phyloP scores from a whole-genome alignment of 805 yeast species.

The Saccharomycopsis babjevae region DNA sequence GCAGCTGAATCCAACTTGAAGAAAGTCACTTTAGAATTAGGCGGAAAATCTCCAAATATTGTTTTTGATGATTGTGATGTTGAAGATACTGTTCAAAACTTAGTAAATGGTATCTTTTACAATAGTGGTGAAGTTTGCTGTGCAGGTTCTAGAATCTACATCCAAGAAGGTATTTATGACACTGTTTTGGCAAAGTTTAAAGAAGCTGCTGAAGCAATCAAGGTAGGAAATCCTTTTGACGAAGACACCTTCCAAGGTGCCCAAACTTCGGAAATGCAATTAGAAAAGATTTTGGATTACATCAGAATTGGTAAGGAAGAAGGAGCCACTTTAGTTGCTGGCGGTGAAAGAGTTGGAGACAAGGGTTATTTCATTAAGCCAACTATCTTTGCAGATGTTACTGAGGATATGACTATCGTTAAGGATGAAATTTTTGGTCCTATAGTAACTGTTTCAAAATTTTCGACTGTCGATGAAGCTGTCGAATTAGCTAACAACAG shows the following conservation, averaged over 20 bases:
- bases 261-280: conserved; percentile 74
- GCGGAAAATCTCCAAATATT: conserved; percentile 93
- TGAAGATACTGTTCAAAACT: conserved; percentile 63
- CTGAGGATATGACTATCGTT: conserved; percentile 56
- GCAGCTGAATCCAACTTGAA: conserved; percentile 78
- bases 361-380: conserved; percentile 66
- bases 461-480: conserved; percentile 74
- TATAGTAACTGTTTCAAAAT: conserved; percentile 75
- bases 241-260: conserved; percentile 81
- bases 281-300: conserved; percentile 65
- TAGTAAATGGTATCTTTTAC: conserved; percentile 76
- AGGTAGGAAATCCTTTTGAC: conserved; percentile 79
- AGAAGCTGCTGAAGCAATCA: conserved; percentile 41
- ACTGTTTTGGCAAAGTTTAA: conserved; percentile 54
- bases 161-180: conserved; percentile 79
- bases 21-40: conserved; percentile 88
- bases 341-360: conserved; percentile 53
- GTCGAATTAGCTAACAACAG: conserved; percentile 70
- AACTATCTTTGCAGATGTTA: conserved; percentile 64
- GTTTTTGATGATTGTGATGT: conserved; percentile 80
- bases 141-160: conserved; percentile 86
- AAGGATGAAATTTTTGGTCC: conserved; percentile 87
- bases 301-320: conserved; percentile 69
- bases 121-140: conserved; percentile 95
- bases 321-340: conserved; percentile 70